These are phyloP conservation scores for Cyberlindnera americana DNA, from an alignment of 805 yeast species.

Conservation along the genomic window DNA sequence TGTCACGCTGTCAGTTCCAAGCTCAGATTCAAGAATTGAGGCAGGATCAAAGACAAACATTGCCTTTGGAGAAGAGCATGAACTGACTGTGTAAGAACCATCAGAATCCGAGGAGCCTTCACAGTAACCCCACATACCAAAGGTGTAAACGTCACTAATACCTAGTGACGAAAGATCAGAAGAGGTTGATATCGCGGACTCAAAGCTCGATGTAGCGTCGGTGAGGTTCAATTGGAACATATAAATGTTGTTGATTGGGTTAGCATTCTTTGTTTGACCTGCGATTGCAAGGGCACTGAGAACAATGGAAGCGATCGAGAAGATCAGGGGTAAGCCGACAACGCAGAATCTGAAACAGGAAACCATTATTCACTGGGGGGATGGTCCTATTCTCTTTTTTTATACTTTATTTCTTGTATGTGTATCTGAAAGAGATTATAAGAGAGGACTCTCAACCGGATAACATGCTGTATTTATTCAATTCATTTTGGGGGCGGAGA, in stretches of 20 bases:
- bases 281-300: slow-evolving; percentile 48
- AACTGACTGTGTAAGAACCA: slow-evolving; percentile 32
- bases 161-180: slow-evolving; percentile 28
- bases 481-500: background rate
- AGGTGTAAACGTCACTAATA: slow-evolving; percentile 44
- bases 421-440: background rate
- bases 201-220: slow-evolving; percentile 6
- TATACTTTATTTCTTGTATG: no score
- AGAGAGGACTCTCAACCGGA: background rate
- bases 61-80: slow-evolving; percentile 53
- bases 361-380: slow-evolving; percentile 14
- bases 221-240: slow-evolving; percentile 45
- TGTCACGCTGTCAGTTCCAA: slow-evolving; percentile 24
- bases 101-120: slow-evolving; percentile 30
- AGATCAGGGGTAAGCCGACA: slow-evolving; percentile 28
- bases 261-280: slow-evolving; percentile 43
- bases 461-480: background rate
- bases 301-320: slow-evolving; percentile 41
- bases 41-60: slow-evolving; percentile 58
- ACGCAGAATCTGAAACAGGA: slow-evolving; percentile 26
- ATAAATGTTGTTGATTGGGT: slow-evolving; percentile 43
- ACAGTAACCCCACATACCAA: slow-evolving; percentile 69
- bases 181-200: background rate
- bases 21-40: slow-evolving; percentile 27
- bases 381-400: no score